These are phyloP conservation scores for Narthecium ossifragum DNA, from an alignment of 106 monocot species.

Conservation along the genomic window DNA sequence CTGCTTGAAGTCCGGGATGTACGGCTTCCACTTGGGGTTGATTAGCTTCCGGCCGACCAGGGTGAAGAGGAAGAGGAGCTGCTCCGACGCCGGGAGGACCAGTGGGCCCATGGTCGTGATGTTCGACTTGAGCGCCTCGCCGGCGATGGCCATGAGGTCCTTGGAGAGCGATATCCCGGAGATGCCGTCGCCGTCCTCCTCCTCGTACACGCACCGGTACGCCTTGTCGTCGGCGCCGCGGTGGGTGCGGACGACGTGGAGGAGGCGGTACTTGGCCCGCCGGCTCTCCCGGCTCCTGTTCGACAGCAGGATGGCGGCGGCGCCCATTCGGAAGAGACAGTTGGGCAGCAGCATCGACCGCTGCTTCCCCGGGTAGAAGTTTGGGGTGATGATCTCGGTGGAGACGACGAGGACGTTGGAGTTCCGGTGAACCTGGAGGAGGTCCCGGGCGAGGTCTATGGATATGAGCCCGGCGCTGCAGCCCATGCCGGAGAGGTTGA, in stretches of 20 bases:
- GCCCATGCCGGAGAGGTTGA: slow-evolving; percentile 33
- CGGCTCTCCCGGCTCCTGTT: background rate
- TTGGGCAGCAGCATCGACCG: slow-evolving; percentile 11
- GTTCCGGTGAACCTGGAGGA: slow-evolving; percentile 8
- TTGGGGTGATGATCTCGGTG: slow-evolving; percentile 13
- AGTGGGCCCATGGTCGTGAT: slow-evolving; percentile 20
- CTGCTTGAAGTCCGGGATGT: slow-evolving; percentile 77
- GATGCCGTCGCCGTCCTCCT: slow-evolving; percentile 10
- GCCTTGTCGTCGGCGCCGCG: slow-evolving; percentile 22
- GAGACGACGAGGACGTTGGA: slow-evolving; percentile 10
- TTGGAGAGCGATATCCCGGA: slow-evolving; percentile 16
- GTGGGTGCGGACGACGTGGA: slow-evolving; percentile 22
- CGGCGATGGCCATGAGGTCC: slow-evolving; percentile 28
- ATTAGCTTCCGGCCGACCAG: slow-evolving; percentile 17
- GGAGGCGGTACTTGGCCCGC: slow-evolving; percentile 16
- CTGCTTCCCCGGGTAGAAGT: slow-evolving; percentile 6
- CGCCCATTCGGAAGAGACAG: slow-evolving; percentile 17
- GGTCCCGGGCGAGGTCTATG: slow-evolving; percentile 16
- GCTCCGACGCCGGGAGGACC: slow-evolving; percentile 21
- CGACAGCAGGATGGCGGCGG: slow-evolving; percentile 6
- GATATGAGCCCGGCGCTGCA: slow-evolving; percentile 26
- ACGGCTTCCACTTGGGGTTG: slow-evolving; percentile 22
- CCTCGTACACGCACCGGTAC: slow-evolving; percentile 21
- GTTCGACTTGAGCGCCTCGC: slow-evolving; percentile 18
- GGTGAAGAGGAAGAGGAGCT: slow-evolving; percentile 16